Percentiles rank a stretch among this genome's conserved stretches.
Evolutionary conservation across 1,139 yeast species (phyloP).

Genomic region (Tardiomyces blankii): DNA sequence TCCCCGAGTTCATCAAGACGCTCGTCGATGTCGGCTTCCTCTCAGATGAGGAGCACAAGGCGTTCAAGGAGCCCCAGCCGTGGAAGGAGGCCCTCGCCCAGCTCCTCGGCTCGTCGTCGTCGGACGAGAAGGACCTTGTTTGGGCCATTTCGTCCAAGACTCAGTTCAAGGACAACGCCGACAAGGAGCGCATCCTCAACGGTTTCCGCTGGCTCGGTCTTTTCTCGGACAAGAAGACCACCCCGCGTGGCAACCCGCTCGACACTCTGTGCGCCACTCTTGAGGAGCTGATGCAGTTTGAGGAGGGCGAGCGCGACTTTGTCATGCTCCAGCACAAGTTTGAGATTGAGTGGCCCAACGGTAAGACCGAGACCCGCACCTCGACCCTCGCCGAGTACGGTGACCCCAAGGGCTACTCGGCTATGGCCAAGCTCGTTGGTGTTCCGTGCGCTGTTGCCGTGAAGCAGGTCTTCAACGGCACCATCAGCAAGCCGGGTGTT

Average conservation of each 20-base stretch:
- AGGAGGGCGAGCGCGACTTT: slow-evolving; percentile 88
- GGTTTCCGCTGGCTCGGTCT: slow-evolving; percentile 94
- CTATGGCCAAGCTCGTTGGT: slow-evolving; percentile 98
- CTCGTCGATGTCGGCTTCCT: slow-evolving; percentile 90
- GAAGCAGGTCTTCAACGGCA: slow-evolving; percentile 75
- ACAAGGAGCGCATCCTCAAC: slow-evolving; percentile 73
- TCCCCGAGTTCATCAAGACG: slow-evolving; percentile 95
- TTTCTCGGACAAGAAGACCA: slow-evolving; percentile 63
- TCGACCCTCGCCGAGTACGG: slow-evolving; percentile 95
- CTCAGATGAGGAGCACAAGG: slow-evolving; percentile 57
- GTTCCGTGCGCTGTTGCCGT: slow-evolving; percentile 97
- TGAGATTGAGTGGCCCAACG: slow-evolving; percentile 95
- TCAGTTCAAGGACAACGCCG: slow-evolving; percentile 68
- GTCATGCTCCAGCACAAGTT: slow-evolving; percentile 96
- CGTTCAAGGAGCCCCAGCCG: slow-evolving; percentile 46
- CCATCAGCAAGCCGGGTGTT: slow-evolving; percentile 70
- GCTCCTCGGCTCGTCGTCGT: slow-evolving; percentile 63
- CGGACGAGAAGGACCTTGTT: slow-evolving; percentile 59
- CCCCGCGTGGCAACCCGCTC: slow-evolving; percentile 88
- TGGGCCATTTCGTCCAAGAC: slow-evolving; percentile 71
- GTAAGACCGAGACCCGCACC: slow-evolving; percentile 81
- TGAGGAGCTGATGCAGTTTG: slow-evolving; percentile 94
- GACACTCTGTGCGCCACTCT: slow-evolving; percentile 95
- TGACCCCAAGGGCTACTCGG: slow-evolving; percentile 85
- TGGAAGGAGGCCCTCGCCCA: slow-evolving; percentile 86